Percentiles rank a stretch among this genome's conserved stretches.
Conservation (phyloP, 169 alveolate genomes). For the Perkinsus olseni region DNA sequence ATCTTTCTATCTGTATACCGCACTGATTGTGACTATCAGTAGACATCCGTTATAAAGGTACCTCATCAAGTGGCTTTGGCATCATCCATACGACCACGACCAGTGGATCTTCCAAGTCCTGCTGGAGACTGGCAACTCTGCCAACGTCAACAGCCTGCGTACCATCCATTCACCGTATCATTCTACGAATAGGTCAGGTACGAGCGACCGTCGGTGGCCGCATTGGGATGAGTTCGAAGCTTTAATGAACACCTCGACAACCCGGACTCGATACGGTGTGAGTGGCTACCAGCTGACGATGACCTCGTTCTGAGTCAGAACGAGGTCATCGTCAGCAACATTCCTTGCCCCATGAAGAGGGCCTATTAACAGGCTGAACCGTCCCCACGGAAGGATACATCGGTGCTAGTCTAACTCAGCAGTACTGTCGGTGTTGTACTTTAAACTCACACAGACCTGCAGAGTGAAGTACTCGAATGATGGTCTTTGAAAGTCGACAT, state of each 20-base stretch:
- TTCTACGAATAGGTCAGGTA: not conserved
- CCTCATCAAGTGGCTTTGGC: not conserved
- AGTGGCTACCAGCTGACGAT: not conserved
- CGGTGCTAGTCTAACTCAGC: not conserved
- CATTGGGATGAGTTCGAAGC: not conserved
- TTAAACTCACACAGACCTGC: too few species aligned
- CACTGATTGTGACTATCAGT: not conserved
- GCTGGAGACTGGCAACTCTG: not conserved
- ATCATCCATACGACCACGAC: not conserved
- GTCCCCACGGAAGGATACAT: too few species aligned
- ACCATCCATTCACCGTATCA: not conserved
- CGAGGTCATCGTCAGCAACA: too few species aligned
- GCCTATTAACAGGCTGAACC: too few species aligned
- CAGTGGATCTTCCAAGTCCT: not conserved
- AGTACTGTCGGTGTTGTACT: too few species aligned
- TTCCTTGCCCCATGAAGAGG: too few species aligned
- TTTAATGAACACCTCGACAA: not conserved
- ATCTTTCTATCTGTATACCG: not conserved
- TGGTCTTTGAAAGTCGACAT: too few species aligned
- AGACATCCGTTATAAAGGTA: not conserved
- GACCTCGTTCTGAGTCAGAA: too few species aligned
- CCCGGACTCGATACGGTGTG: not conserved
- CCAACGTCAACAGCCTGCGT: not conserved
- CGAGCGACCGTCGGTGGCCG: not conserved
- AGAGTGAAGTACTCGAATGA: too few species aligned